These are phyloP conservation scores for Lipomyces orientalis DNA, from an alignment of 805 yeast genomes.

Conservation along the genomic window DNA sequence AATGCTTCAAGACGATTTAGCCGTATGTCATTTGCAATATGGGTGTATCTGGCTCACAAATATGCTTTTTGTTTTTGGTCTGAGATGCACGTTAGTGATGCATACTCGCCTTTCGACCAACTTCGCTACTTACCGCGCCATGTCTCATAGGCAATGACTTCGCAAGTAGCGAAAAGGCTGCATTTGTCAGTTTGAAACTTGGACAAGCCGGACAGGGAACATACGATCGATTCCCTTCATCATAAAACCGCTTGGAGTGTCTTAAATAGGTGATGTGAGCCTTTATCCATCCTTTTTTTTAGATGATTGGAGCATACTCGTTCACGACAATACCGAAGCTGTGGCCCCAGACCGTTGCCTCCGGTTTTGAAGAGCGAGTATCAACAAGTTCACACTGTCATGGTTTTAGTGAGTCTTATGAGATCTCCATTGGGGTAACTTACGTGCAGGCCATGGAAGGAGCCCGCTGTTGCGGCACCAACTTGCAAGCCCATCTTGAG, in stretches of 20 bases:
- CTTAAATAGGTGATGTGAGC: constrained; percentile 6
- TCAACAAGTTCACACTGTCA: constrained; percentile 8
- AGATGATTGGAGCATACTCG: constrained; percentile 8
- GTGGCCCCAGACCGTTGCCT: constrained; percentile 12
- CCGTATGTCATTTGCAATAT: constrained; percentile 4
- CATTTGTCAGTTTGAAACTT: not conserved
- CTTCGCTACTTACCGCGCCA: constrained; percentile 10
- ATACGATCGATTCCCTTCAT: constrained; percentile 10
- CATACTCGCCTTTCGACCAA: constrained; percentile 7
- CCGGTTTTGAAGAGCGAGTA: constrained; percentile 9
- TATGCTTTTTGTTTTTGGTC: constrained; percentile 10
- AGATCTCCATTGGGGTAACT: constrained; percentile 8
- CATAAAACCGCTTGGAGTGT: constrained; percentile 8
- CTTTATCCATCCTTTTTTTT: constrained; percentile 2
- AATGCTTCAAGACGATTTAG: not conserved
- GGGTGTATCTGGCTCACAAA: constrained; percentile 3
- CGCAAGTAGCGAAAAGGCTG: constrained; percentile 5
- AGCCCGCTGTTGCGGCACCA: constrained; percentile 10
- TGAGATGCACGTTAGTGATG: constrained; percentile 4
- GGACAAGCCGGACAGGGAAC: not conserved
- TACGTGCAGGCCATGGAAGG: constrained; percentile 2
- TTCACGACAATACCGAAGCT: constrained; percentile 12
- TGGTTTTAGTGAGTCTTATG: constrained; percentile 6
- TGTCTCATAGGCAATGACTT: constrained; percentile 9
- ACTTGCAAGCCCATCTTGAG: constrained; percentile 8